Evolutionary conservation across 208 protist genomes (phyloP), one percentile per base, ranked within the genome.

Genomic region (Porcisia hertigi): DNA sequence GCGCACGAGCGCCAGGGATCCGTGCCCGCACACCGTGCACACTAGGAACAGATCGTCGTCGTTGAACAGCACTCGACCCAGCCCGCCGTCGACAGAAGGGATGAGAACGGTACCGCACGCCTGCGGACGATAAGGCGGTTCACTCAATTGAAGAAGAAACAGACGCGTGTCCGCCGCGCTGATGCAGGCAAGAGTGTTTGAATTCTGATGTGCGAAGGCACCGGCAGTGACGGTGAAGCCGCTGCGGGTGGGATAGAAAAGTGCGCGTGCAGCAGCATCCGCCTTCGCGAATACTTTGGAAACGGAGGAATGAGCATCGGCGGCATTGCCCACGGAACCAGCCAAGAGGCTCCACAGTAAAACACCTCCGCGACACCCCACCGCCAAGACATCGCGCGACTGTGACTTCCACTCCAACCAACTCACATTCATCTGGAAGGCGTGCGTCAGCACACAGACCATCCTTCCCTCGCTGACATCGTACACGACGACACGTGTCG

Each of bases 1-100:
- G 73, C 66, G 82, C 34, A 88, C 63, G 53, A 97, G 25, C 47
- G 87, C 81, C 14, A 97, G 73, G 14, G 78, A 77, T 16, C 73
- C 59, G 39, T 82, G 74, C 5, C 82, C 86, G 75, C 84, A 82
- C 39, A 94, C 82, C 0, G 86, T 72, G 49, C 85, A 85, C 14
- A 95, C 66, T 16, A 94, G 76, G 69, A 88, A 92, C n/a, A 74
- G 76, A 73, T 97, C 93, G 58, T 94, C 88, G 14, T 92, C 85
- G 8, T 87, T 77, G 59, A 95, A 94, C 34, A 89, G 0, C 3
- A 95, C 73, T 16, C 78, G 70, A 63, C 86, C 72, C 45, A 86
- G 83, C 39, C 83, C 91, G 62, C 93, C 91, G 30, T 93, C 88
- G 1, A 94, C 49, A 30, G 80, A 85, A 16, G 87, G 83, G 43